phyloP scores from a whole-genome alignment of 257 asterid genomes.

The Eucommia ulmoides region DNA sequence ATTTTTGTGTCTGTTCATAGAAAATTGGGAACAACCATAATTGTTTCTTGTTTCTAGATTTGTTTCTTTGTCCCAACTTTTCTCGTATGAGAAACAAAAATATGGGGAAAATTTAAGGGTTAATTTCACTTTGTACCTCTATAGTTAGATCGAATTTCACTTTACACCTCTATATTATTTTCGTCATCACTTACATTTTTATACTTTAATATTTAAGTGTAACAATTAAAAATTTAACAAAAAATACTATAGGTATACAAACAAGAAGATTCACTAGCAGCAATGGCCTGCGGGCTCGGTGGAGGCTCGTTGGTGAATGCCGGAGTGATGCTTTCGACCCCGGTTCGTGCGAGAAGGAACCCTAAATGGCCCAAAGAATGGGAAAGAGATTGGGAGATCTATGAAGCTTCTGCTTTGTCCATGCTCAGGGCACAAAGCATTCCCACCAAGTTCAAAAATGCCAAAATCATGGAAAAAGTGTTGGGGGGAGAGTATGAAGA shows the following conservation, averaged over 20 bases:
- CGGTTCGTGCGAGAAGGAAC: conserved; percentile 25
- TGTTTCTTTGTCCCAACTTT: too few relatives aligned
- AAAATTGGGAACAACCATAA: too few relatives aligned
- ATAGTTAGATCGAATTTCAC: too few relatives aligned
- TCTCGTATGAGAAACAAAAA: too few relatives aligned
- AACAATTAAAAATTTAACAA: too few relatives aligned
- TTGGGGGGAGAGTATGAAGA: conserved; percentile 11
- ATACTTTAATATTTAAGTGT: too few relatives aligned
- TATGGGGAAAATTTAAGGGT: too few relatives aligned
- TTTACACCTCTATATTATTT: too few relatives aligned
- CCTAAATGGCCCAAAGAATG: conserved; percentile 43
- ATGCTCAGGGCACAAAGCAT: conserved; percentile 30
- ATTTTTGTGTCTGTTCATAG: too few relatives aligned
- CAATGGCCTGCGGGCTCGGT: conserved; percentile 42
- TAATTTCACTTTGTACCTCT: too few relatives aligned
- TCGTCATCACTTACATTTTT: too few relatives aligned
- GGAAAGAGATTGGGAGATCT: conserved; percentile 48
- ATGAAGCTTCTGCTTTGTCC: conserved; percentile 26
- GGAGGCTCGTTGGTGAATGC: conserved; percentile 56
- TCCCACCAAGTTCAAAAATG: conserved; percentile 29
- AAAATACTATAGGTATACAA: conserved; percentile 19
- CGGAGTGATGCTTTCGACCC: conserved; percentile 33
- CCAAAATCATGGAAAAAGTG: conserved; percentile 27
- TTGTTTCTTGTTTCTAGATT: too few relatives aligned
- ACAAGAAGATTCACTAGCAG: conserved; percentile 38